Evolutionary conservation across 306 rosid species (phyloP), one percentile per base, ranked within the genome.

Genomic region (Inga laurina): DNA sequence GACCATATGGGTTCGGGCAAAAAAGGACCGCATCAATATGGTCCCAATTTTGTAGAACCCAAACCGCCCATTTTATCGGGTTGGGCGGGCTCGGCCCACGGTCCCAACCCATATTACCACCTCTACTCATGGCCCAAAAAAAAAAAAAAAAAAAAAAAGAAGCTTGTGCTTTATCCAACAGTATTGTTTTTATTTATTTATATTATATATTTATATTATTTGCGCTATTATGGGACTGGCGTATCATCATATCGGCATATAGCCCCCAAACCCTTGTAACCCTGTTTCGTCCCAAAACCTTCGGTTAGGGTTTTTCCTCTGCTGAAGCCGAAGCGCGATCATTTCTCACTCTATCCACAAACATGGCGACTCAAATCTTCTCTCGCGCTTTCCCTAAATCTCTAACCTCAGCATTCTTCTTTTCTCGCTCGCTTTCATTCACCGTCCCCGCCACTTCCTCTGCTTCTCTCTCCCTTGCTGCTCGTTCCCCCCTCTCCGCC

Each of bases 351-450:
- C 19, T 13, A 54, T 7, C 71, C 10, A 19, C 85, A 59, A 51
- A 90, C 14, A 96, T 96, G 99, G 93, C 97, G 82, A 88, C 90
- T 66, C 90, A 78, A 32, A 65, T 88, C 72, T 56, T 93, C 82
- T 86, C 86, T 45, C 97, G 98, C 4, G 65, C 88, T 24, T 70
- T 92, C 14, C 88, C 91, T 81, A 90, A 87, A 88, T 81, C 83
- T 78, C 88, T 82, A 43, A 76, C 81, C 87, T 82, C 86, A 22
- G 35, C 88, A 15, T 84, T 91, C 79, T 72, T 74, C 19, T 8
- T 84, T 74, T 74, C 88, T 19, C 92, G 92, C 66, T 83, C 90
- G 11, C 18, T 85, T 69, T 37, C n/a, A 11, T 64, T 85, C 77
- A 35, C 89, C 45, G 0, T 89, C 30, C n/a, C 14, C 65, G 12